Evolutionary conservation across 2,329 filamentous ascomycete species (phyloP), one percentile per base, ranked within the genome.

Genomic region (Exophiala oligosperma): DNA sequence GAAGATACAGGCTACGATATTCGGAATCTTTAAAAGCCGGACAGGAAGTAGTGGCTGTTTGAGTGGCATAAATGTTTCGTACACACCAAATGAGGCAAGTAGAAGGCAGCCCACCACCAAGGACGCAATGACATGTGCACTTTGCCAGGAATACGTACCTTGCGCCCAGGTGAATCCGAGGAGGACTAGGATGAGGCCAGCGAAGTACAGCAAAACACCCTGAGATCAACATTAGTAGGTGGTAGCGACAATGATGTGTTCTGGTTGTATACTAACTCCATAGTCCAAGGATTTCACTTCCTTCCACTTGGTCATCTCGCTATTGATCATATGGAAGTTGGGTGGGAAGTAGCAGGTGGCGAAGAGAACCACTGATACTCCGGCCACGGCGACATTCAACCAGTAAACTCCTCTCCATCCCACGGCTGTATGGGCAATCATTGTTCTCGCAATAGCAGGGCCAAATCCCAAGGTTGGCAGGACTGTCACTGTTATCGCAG

Each of bases 371-470:
- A 77, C 64, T 5, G 75, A 70, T 17, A 77, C 58, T 26, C 70
- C 72, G 32, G 72, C 74, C 56, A 78, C 70, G 49, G 79, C 77
- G 60, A 78, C 76, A 56, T 76, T 77, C 4, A 82, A 64, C 63
- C 78, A 81, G 65, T 79, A 83, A 49, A 69, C 74, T 75, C 78
- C 80, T 47, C 80, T 71, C 79, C 80, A 83, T 23, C 71, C 68
- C 4, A 72, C 65, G 3, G 61, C 66, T 0, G 79, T 80, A 49
- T 77, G 71, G 29, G 71, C 56, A 56, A 78, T 74, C 32, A 81
- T 71, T 2, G 71, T 67, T 14, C 75, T 71, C 1, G 79, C 78
- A 54, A 82, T 78, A 40, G 79, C 68, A 17, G 78, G 76, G 0
- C 79, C 80, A 37, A 71, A 69, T 2, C 57, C 65, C 6, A 66